Evolutionary conservation across 352 stramenopile genomes (phyloP).

Genomic region (Pythium vanterpoolii): DNA sequence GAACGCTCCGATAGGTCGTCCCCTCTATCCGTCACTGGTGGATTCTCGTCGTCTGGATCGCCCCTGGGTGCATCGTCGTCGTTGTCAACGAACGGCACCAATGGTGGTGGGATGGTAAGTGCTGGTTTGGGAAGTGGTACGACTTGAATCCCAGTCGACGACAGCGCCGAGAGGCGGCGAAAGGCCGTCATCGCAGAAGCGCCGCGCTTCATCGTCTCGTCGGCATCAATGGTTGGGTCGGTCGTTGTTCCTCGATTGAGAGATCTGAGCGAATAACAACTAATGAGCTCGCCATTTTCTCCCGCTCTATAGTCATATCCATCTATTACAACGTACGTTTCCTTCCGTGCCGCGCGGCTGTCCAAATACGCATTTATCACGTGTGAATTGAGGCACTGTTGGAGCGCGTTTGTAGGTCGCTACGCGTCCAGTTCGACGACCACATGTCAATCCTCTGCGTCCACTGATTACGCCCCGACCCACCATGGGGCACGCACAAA

Average conservation of each 20-base stretch:
- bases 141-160: not conserved
- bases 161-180: slow-evolving; percentile 7
- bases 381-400: slow-evolving; percentile 79
- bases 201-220: slow-evolving; percentile 23
- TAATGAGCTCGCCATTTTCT: not conserved
- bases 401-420: slow-evolving; percentile 39
- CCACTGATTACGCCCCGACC: not conserved
- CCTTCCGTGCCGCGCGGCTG: slow-evolving; percentile 42
- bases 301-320: not conserved
- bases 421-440: slow-evolving; percentile 8
- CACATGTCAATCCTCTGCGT: not conserved
- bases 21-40: slow-evolving; percentile 8
- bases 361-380: slow-evolving; percentile 74
- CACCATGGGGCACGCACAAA: not conserved
- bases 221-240: slow-evolving; percentile 1
- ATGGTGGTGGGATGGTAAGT: not conserved
- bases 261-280: slow-evolving; percentile 8
- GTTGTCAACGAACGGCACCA: slow-evolving; percentile 18
- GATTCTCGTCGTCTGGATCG: slow-evolving; percentile 21
- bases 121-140: slow-evolving; percentile 5
- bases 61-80: not conserved
- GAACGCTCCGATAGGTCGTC: not conserved
- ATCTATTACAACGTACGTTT: slow-evolving; percentile 26
- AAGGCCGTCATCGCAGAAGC: slow-evolving; percentile 17
- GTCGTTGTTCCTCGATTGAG: not conserved